phyloP scores from a whole-genome alignment of 306 rosid genomes.

The Herpetospermum pedunculosum region DNA sequence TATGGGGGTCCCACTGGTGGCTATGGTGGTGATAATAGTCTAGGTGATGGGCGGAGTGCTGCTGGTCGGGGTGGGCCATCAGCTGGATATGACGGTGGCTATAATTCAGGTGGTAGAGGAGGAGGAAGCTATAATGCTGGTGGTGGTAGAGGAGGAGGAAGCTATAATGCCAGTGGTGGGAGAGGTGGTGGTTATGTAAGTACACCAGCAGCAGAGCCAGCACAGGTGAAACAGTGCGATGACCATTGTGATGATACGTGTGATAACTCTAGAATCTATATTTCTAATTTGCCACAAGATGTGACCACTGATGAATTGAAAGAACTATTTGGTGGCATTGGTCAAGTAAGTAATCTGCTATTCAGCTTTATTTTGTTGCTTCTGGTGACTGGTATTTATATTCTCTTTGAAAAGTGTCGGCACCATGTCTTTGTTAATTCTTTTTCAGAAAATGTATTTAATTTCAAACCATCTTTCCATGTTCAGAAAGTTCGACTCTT shows the following conservation, averaged over 20 bases:
- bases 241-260: constrained; percentile 73
- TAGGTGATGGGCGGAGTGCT: constrained; percentile 41
- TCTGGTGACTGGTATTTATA: not conserved
- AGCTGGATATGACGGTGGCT: constrained; percentile 36
- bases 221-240: constrained; percentile 90
- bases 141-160: constrained; percentile 22
- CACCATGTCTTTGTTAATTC: not conserved
- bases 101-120: constrained; percentile 51
- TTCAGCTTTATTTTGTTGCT: constrained; percentile 16
- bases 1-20: constrained; percentile 61
- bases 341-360: constrained; percentile 53
- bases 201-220: constrained; percentile 51
- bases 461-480: not conserved
- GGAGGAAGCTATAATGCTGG: constrained; percentile 30
- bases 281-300: constrained; percentile 89
- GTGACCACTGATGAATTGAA: constrained; percentile 79
- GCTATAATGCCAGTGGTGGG: constrained; percentile 36
- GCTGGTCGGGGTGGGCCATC: constrained; percentile 54
- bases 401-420: not conserved
- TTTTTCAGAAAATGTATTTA: not conserved
- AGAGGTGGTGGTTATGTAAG: constrained; percentile 59
- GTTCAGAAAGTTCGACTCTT: not conserved
- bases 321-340: constrained; percentile 97
- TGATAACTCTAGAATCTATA: constrained; percentile 95
- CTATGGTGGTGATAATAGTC: constrained; percentile 43